A percentile compares a stretch with the other conserved stretches of the same genome.
Conservation (phyloP, 78 protist species). For the Dictyostelium discoideum region dicty_2.7 NC_007089.4:788001-788500, state of each 20-base stretch:
- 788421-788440: not conserved
- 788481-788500: slow-evolving; percentile 51
- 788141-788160: not conserved
- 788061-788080: no score
- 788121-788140: no score
- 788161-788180: not conserved
- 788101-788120: no score
- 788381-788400: slow-evolving; percentile 78
- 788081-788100: no score
- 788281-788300: not conserved
- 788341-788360: slow-evolving; percentile 56
- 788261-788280: slow-evolving; percentile 39
- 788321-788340: not conserved
- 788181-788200: slow-evolving; percentile 2
- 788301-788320: not conserved
- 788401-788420: slow-evolving; percentile 41
- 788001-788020: no score
- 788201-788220: not conserved
- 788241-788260: not conserved
- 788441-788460: no score
- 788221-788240: not conserved
- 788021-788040: no score
- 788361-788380: slow-evolving; percentile 60
- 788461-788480: no score
- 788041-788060: no score